phyloP scores from a whole-genome alignment of 495 filamentous ascomycete genomes.

The Chlorociboria aeruginascens region DNA sequence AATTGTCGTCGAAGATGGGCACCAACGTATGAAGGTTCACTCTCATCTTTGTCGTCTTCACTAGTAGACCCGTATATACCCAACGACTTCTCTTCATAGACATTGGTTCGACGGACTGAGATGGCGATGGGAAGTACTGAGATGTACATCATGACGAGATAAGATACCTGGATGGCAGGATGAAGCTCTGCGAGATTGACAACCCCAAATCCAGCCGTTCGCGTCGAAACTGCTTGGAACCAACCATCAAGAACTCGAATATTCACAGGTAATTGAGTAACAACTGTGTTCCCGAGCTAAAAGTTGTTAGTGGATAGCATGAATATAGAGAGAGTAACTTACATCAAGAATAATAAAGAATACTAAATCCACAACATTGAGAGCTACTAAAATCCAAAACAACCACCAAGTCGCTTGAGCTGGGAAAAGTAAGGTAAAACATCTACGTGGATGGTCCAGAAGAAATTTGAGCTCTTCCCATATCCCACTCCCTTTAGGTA shows the following conservation, averaged over 20 bases:
- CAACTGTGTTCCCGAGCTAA: slow-evolving; percentile 54
- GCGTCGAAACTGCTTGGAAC: slow-evolving; percentile 77
- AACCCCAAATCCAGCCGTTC: slow-evolving; percentile 79
- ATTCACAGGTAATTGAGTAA: slow-evolving; percentile 50
- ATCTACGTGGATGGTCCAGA: slow-evolving; percentile 86
- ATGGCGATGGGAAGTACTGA: slow-evolving; percentile 94
- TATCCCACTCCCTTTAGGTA: slow-evolving; percentile 46
- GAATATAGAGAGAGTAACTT: slow-evolving; percentile 23
- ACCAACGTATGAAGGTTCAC: slow-evolving; percentile 68
- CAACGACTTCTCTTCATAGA: slow-evolving; percentile 90
- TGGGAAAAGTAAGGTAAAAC: slow-evolving; percentile 89
- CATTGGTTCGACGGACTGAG: slow-evolving; percentile 83
- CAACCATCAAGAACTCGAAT: slow-evolving; percentile 69
- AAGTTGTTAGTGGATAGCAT: slow-evolving; percentile 6
- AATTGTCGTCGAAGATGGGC: slow-evolving; percentile 82
- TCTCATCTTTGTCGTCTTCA: slow-evolving; percentile 36
- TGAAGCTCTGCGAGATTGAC: slow-evolving; percentile 68
- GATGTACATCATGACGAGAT: slow-evolving; percentile 99
- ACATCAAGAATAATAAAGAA: slow-evolving; percentile 87
- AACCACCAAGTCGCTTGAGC: slow-evolving; percentile 91
- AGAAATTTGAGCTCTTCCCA: slow-evolving; percentile 87
- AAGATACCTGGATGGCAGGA: slow-evolving; percentile 87
- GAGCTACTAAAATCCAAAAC: slow-evolving; percentile 66
- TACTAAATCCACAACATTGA: slow-evolving; percentile 76
- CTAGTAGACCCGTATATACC: slow-evolving; percentile 52